Evolutionary conservation across 2,329 filamentous ascomycete genomes (phyloP).

Genomic region (Colletotrichum sp.): DNA sequence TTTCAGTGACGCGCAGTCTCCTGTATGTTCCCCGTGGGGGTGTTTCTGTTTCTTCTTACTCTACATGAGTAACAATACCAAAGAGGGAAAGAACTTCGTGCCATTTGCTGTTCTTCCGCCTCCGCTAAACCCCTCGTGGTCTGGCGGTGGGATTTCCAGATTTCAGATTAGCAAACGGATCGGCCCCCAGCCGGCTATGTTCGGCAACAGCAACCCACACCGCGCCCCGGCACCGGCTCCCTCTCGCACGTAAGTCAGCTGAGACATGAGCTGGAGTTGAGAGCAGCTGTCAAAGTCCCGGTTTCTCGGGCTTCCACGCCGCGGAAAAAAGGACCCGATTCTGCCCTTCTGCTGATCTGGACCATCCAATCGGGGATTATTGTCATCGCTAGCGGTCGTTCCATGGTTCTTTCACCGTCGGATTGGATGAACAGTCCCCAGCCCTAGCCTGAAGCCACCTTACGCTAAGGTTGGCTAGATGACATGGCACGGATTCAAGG

Average conservation of each 20-base stretch:
- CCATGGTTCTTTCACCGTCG: not conserved
- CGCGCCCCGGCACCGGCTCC: not conserved
- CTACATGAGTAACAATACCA: not conserved
- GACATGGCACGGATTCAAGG: not conserved
- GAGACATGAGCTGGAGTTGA: not conserved
- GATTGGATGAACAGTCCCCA: not conserved
- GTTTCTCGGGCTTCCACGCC: not conserved
- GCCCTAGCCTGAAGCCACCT: not conserved
- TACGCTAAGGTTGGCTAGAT: not conserved
- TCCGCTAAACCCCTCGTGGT: not conserved
- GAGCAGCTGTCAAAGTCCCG: not conserved
- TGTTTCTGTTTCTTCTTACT: not conserved
- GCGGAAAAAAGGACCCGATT: not conserved
- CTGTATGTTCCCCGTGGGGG: not conserved
- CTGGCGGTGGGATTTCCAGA: not conserved
- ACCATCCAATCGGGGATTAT: conserved; percentile 15
- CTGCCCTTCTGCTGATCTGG: not conserved
- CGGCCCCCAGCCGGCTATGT: conserved; percentile 4
- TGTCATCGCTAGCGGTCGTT: not conserved
- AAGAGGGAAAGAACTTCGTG: not conserved
- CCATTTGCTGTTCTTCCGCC: not conserved
- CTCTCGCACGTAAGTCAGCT: not conserved
- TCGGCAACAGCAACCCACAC: conserved; percentile 2
- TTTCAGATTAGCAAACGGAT: not conserved
- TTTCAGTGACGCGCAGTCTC: not conserved